Evolutionary conservation across 768 basidiomycete species (phyloP), one percentile per base, ranked within the genome.

Genomic region (Porpolomopsis calyptriformis): DNA sequence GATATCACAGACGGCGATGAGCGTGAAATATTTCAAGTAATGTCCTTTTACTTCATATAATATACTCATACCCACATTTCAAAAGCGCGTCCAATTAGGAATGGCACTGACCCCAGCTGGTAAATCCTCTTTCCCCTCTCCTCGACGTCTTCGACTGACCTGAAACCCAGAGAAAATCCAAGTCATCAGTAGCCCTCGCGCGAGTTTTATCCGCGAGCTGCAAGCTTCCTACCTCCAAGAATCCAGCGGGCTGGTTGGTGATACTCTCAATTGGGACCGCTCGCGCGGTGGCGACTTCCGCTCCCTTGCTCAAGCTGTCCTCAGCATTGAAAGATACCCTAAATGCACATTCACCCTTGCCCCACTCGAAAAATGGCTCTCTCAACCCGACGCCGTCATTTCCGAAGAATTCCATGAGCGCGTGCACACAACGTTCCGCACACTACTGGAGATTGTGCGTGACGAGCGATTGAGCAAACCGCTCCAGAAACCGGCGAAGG

Each of bases 41-140:
- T 70, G 43, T n/a, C 2, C 20, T 11, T 22, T 8, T 5, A n/a
- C 20, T 1, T 34, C 44, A 12, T 39, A 3, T n/a, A 54, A 36
- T 18, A 23, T 19, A 16, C 35, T 37, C 22, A 19, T 19, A n/a
- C 18, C 4, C 10, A 33, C 2, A 11, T 33, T 22, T 34, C 31
- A 24, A 18, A 49, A 87, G 81, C 71, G 85, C 40, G 85, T 87
- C 5, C 85, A 86, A 60, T 68, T 84, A 2, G 85, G 85, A 5
- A 80, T 87, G 71, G 82, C 85, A 0, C 65, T 85, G 24, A 85
- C 82, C 0, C 79, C 80, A 3, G 78, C 81, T 51, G 80, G 78
- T 74, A 47, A 26, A 66, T 56, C 34, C 25, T 20, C 16, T 25
- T 8, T 10, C 18, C 26, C 12, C 19, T 14, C 10, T 25, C 24